phyloP scores from a whole-genome alignment of 2,329 filamentous ascomycete species.

The Botryotinia globosa region DNA sequence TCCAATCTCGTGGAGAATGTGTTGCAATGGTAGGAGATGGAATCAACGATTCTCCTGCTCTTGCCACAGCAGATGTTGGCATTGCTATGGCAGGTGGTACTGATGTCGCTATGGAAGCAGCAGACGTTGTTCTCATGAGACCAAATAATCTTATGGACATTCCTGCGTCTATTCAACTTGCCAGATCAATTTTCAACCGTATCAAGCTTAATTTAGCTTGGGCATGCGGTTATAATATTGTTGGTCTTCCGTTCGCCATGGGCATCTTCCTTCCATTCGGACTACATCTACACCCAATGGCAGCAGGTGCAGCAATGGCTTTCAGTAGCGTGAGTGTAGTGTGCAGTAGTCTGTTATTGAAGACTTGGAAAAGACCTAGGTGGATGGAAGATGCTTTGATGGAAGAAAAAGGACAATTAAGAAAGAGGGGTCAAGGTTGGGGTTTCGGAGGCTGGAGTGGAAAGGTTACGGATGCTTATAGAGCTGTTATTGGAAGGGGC shows the following conservation, averaged over 20 bases:
- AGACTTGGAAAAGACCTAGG: slow-evolving; percentile 76
- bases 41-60: slow-evolving; percentile 95
- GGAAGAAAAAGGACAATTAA: slow-evolving; percentile 52
- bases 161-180: slow-evolving; percentile 79
- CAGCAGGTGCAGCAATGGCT: slow-evolving; percentile 92
- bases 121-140: slow-evolving; percentile 93
- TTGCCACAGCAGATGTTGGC: slow-evolving; percentile 88
- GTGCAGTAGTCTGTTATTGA: slow-evolving; percentile 75
- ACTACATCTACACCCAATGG: slow-evolving; percentile 85
- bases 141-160: slow-evolving; percentile 89
- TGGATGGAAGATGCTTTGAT: slow-evolving; percentile 81
- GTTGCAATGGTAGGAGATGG: slow-evolving; percentile 98
- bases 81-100: slow-evolving; percentile 92
- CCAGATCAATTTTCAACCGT: slow-evolving; percentile 79
- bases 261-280: slow-evolving; percentile 90
- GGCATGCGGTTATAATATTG: slow-evolving; percentile 88
- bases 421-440: slow-evolving; percentile 36
- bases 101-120: slow-evolving; percentile 96
- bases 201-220: slow-evolving; percentile 93
- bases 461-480: slow-evolving; percentile 44
- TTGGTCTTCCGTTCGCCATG: slow-evolving; percentile 96
- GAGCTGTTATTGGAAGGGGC: slow-evolving; percentile 40
- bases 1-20: slow-evolving; percentile 71
- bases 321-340: slow-evolving; percentile 88
- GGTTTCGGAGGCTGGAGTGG: slow-evolving; percentile 43